Conservation (phyloP, 495 filamentous ascomycete species). For the Trichoderma reesei region DNA sequence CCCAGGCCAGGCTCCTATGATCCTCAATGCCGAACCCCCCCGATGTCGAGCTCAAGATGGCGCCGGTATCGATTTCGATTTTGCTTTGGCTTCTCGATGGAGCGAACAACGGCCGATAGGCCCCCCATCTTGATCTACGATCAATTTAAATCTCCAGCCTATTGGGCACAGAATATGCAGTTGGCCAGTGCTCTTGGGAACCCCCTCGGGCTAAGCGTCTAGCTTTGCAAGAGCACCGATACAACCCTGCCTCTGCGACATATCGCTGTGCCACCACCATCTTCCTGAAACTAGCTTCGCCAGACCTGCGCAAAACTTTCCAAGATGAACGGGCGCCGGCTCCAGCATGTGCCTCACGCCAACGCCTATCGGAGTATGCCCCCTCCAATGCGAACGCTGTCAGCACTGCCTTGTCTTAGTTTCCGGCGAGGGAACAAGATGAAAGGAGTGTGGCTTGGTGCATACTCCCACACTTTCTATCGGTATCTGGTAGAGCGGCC, state of each 20-base stretch:
- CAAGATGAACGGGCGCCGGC: no score
- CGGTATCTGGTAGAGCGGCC: no score
- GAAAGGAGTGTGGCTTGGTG: no score
- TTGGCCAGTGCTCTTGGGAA: neutral
- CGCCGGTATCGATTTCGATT: neutral
- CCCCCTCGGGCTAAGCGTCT: neutral
- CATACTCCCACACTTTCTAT: no score
- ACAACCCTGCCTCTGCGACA: neutral
- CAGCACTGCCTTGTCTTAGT: no score
- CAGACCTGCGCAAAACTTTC: neutral
- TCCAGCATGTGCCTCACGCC: no score
- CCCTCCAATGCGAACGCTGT: no score
- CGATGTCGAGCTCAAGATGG: neutral
- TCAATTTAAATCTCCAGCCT: neutral
- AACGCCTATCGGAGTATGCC: no score
- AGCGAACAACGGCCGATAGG: neutral
- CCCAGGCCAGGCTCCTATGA: neutral
- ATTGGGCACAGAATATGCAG: neutral
- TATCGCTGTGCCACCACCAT: neutral
- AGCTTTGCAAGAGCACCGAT: neutral
- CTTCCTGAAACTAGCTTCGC: neutral
- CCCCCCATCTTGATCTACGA: slow-evolving; percentile 8
- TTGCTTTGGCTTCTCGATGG: neutral
- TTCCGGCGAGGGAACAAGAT: no score
- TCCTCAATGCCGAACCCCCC: neutral